Evolutionary conservation across 805 yeast genomes (phyloP).

Genomic region (Lipomyces starkeyi): DNA sequence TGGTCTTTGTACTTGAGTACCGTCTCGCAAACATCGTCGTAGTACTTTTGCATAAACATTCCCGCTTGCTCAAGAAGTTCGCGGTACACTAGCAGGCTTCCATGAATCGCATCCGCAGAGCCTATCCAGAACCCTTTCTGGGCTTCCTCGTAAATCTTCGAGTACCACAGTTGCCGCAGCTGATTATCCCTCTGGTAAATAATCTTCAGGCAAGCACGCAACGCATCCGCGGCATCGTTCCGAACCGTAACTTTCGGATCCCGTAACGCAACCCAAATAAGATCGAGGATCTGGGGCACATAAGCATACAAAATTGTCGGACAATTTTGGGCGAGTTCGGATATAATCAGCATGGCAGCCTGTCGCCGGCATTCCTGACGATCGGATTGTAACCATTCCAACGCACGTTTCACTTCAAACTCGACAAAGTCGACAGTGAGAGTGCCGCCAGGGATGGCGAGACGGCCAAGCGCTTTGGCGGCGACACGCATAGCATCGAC

Average conservation of each 20-base stretch:
- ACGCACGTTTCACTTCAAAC: constrained; percentile 83
- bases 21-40: constrained; percentile 77
- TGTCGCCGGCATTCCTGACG: constrained; percentile 74
- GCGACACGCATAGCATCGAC: constrained; percentile 85
- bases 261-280: constrained; percentile 85
- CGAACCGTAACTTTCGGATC: constrained; percentile 79
- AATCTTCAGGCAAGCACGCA: constrained; percentile 78
- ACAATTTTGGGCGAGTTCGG: constrained; percentile 83
- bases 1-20: constrained; percentile 76
- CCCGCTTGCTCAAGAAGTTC: constrained; percentile 78
- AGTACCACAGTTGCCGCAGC: constrained; percentile 76
- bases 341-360: constrained; percentile 84
- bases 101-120: constrained; percentile 79
- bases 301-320: constrained; percentile 83
- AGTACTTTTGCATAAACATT: constrained; percentile 69
- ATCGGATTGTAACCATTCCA: constrained; percentile 91
- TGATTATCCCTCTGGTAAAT: constrained; percentile 78
- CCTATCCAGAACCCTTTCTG: constrained; percentile 57
- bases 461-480: constrained; percentile 82
- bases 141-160: constrained; percentile 70
- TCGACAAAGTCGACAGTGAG: constrained; percentile 92
- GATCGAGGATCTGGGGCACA: constrained; percentile 76
- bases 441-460: constrained; percentile 89
- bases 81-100: constrained; percentile 78
- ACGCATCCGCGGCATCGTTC: constrained; percentile 80